A percentile compares a stretch with the other conserved stretches of the same genome.
phyloP scores from a whole-genome alignment of 2,329 filamentous ascomycete species.

The Trichoderma citrinoviride region DNA sequence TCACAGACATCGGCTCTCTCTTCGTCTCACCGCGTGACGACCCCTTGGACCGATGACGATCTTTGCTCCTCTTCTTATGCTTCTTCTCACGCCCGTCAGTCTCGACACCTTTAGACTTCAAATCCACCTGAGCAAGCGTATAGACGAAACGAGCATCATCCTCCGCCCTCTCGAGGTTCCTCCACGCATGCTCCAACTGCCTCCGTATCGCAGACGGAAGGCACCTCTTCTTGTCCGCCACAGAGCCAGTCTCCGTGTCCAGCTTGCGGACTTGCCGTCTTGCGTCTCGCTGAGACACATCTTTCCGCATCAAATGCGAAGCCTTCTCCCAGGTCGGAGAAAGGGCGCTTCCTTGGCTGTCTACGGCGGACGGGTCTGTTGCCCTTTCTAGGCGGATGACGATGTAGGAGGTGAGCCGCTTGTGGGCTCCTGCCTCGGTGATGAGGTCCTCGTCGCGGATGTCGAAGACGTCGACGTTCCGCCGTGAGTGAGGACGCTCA shows the following conservation, averaged over 20 bases:
- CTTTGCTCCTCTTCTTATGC: slow-evolving; percentile 18
- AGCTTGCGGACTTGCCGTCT: slow-evolving; percentile 39
- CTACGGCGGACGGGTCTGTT: slow-evolving; percentile 33
- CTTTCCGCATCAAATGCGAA: slow-evolving; percentile 33
- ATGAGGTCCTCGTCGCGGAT: slow-evolving; percentile 38
- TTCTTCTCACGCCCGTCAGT: slow-evolving; percentile 21
- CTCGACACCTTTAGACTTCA: slow-evolving; percentile 34
- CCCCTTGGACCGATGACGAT: neutral
- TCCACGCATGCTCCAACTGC: slow-evolving; percentile 43
- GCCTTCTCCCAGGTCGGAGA: slow-evolving; percentile 43
- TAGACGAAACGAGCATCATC: slow-evolving; percentile 41
- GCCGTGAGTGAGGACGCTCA: neutral
- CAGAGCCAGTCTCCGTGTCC: slow-evolving; percentile 28
- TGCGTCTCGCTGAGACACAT: slow-evolving; percentile 40
- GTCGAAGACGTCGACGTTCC: slow-evolving; percentile 33
- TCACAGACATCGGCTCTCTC: slow-evolving; percentile 41
- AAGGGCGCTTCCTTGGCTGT: slow-evolving; percentile 36
- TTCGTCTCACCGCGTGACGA: slow-evolving; percentile 31
- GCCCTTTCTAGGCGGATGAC: slow-evolving; percentile 45
- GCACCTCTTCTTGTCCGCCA: slow-evolving; percentile 40
- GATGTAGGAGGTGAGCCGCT: slow-evolving; percentile 40
- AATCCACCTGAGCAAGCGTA: slow-evolving; percentile 46
- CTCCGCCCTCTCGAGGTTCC: slow-evolving; percentile 37
- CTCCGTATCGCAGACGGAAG: slow-evolving; percentile 39
- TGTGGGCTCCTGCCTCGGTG: slow-evolving; percentile 40